Evolutionary conservation across 768 basidiomycete genomes (phyloP).

Genomic region (Tricholoma terreum): DNA sequence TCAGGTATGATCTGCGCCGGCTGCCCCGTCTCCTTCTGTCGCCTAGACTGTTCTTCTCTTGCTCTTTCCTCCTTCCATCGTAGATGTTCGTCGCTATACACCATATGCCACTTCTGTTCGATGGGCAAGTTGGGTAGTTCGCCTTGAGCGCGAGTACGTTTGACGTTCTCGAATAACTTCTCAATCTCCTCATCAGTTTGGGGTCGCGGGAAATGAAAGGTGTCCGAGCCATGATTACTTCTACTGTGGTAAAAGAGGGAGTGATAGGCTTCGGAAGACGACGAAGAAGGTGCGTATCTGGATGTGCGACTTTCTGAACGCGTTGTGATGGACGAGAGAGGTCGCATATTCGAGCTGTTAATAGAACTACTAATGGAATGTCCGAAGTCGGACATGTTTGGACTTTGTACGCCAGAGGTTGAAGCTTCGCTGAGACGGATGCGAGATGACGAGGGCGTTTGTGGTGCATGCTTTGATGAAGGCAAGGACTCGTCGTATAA

Average conservation of each 20-base stretch:
- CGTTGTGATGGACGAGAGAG: conserved; percentile 47
- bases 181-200: conserved; percentile 76
- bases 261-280: conserved; percentile 45
- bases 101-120: conserved; percentile 91
- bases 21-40: conserved; percentile 58
- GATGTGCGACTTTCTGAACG: conserved; percentile 62
- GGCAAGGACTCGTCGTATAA: conserved; percentile 51
- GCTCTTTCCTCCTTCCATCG: conserved; percentile 73
- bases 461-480: conserved; percentile 26
- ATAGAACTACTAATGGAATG: conserved; percentile 27
- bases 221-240: conserved; percentile 47
- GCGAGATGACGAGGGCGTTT: conserved; percentile 37
- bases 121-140: conserved; percentile 59
- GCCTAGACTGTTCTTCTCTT: conserved; percentile 59
- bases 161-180: conserved; percentile 73
- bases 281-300: conserved; percentile 59
- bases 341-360: conserved; percentile 41
- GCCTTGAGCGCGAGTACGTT: conserved; percentile 62
- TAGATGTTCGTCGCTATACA: conserved; percentile 77
- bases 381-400: conserved; percentile 53
- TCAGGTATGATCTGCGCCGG: conserved; percentile 54
- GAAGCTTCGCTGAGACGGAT: conserved; percentile 56
- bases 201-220: conserved; percentile 78
- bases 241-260: conserved; percentile 53
- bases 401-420: conserved; percentile 47